Percentiles rank a stretch among this genome's conserved stretches.
These are phyloP conservation scores for Dryadomyces quercivorus DNA, from an alignment of 2,329 filamentous ascomycete species.

Conservation along the genomic window DNA sequence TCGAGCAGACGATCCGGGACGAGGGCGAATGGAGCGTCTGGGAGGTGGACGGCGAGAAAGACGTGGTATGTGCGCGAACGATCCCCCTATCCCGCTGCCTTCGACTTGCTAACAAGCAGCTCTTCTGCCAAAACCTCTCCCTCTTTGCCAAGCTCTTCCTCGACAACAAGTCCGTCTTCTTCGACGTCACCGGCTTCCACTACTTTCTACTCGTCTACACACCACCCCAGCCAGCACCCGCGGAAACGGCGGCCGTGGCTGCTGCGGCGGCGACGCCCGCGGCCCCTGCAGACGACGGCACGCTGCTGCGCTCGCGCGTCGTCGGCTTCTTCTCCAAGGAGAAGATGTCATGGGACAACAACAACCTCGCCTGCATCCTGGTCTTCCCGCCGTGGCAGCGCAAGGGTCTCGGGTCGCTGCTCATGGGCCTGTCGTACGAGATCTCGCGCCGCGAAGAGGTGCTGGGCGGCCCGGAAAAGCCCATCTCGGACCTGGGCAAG, in stretches of 20 bases:
- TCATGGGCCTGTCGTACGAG: slow-evolving; percentile 92
- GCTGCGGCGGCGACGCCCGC: neutral
- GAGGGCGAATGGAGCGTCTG: slow-evolving; percentile 75
- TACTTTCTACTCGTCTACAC: slow-evolving; percentile 86
- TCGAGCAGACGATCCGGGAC: slow-evolving; percentile 35
- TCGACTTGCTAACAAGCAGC: slow-evolving; percentile 24
- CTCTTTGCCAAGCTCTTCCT: slow-evolving; percentile 96
- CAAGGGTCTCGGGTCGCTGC: slow-evolving; percentile 71
- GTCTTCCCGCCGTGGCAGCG: slow-evolving; percentile 94
- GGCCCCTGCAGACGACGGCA: slow-evolving; percentile 2
- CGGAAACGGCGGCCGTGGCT: neutral
- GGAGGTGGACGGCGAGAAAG: slow-evolving; percentile 81
- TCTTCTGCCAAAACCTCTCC: slow-evolving; percentile 91
- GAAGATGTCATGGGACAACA: slow-evolving; percentile 97
- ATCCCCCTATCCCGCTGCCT: neutral
- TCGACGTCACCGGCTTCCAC: slow-evolving; percentile 86
- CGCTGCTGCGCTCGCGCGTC: slow-evolving; percentile 29
- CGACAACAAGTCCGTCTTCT: slow-evolving; percentile 97
- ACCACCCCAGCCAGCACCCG: slow-evolving; percentile 22
- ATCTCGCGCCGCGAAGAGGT: slow-evolving; percentile 73
- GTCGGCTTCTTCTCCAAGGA: slow-evolving; percentile 99
- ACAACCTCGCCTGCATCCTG: slow-evolving; percentile 92
- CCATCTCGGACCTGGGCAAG: slow-evolving; percentile 72
- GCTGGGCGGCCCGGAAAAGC: slow-evolving; percentile 87
- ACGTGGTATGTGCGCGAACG: slow-evolving; percentile 45